phyloP scores from a whole-genome alignment of 2,329 filamentous ascomycete genomes.

The Phyllosticta citribraziliensis region DNA sequence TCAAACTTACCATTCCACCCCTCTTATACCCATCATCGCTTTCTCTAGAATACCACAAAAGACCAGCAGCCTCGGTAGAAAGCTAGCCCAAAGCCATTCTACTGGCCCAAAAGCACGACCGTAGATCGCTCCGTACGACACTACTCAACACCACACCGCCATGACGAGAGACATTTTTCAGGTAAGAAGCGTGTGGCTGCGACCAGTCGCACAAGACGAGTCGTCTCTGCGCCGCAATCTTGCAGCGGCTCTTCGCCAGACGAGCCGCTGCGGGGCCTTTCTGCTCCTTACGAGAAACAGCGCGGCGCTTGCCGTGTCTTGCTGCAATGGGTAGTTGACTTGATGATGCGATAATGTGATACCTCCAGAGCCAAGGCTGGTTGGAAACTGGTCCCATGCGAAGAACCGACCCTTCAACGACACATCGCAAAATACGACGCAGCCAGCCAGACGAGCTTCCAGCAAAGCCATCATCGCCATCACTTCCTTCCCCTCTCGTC shows the following conservation, averaged over 20 bases:
- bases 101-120: not conserved
- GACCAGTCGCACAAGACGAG: not conserved
- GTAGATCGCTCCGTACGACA: not conserved
- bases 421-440: too few species aligned
- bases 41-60: not conserved
- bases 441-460: not conserved
- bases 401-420: too few species aligned
- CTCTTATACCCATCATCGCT: not conserved
- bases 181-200: not conserved
- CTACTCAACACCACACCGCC: not conserved
- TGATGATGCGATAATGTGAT: too few species aligned
- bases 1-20: not conserved
- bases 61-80: not conserved
- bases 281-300: too few species aligned
- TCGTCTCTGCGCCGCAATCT: too few species aligned
- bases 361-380: too few species aligned
- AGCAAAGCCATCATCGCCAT: not conserved
- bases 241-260: too few species aligned
- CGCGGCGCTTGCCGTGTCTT: too few species aligned
- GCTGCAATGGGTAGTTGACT: too few species aligned
- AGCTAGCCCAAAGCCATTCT: not conserved
- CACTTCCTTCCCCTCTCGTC: not conserved
- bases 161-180: not conserved
- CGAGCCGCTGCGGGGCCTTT: too few species aligned
- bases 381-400: too few species aligned